Percentiles rank a stretch among this genome's conserved stretches.
phyloP scores from a whole-genome alignment of 345 rosid genomes.

The Arabidopsis arenosa region DNA sequence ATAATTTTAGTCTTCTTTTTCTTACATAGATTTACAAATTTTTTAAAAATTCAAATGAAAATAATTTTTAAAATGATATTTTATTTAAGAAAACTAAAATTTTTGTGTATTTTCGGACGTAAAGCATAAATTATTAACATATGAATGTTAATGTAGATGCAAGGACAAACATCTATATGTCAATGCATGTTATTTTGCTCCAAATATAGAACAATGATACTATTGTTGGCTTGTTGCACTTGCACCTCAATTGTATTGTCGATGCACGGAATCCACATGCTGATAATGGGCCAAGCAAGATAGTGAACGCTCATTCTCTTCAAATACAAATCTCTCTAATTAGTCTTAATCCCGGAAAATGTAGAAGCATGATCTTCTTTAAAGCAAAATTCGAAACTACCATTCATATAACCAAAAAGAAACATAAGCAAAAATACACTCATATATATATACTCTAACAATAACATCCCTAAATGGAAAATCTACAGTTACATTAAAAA shows the following conservation, averaged over 20 bases:
- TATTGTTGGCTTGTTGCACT: neutral
- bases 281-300: neutral
- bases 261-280: neutral
- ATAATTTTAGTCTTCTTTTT: neutral
- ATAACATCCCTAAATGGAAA: conserved; percentile 5
- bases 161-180: neutral
- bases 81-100: neutral
- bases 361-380: neutral
- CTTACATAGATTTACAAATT: neutral
- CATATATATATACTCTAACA: conserved; percentile 19
- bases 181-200: neutral
- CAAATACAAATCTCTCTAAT: neutral
- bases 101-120: neutral
- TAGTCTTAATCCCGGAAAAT: neutral
- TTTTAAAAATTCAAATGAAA: neutral
- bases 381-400: conserved; percentile 10
- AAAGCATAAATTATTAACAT: neutral
- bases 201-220: neutral
- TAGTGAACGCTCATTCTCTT: neutral
- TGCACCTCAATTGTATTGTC: neutral
- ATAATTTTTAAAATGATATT: neutral
- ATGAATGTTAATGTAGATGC: neutral
- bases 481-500: conserved; percentile 23
- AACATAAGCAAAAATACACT: conserved; percentile 26
- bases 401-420: neutral